Conservation (phyloP, 371 early-diverging fungal species). For the Chytridium lagenaria region DNA sequence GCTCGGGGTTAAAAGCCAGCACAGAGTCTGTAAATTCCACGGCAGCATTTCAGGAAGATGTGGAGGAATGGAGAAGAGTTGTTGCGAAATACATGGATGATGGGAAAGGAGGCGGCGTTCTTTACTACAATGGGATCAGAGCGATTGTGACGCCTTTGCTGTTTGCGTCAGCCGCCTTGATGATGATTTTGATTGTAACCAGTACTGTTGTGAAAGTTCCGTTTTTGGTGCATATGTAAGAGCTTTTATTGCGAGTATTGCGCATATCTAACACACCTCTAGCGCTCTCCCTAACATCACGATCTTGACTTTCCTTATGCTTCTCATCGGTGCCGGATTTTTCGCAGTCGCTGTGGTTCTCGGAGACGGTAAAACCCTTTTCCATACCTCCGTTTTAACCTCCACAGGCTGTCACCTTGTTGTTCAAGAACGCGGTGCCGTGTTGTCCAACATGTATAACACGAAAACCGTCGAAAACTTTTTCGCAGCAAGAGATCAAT, state of each 20-base stretch:
- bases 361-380: constrained; percentile 5
- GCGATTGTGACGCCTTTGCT: not conserved
- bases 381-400: not conserved
- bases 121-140: constrained; percentile 12
- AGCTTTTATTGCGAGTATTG: not conserved
- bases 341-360: not conserved
- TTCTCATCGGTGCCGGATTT: not conserved
- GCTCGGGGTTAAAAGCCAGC: not conserved
- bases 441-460: not conserved
- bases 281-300: constrained; percentile 9
- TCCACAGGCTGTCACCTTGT: constrained; percentile 4
- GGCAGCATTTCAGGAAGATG: not conserved
- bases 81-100: constrained; percentile 1
- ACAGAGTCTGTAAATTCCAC: not conserved
- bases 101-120: constrained; percentile 10
- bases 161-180: not conserved
- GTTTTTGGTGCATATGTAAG: not conserved
- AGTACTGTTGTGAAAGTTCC: not conserved
- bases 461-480: not conserved
- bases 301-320: not conserved
- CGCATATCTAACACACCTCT: not conserved
- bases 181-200: not conserved
- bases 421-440: not conserved
- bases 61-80: not conserved
- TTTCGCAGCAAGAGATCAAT: constrained; percentile 5